Base-by-base conservation (phyloP, 495 filamentous ascomycete species). In the Hypoxylon perforatum region DNA sequence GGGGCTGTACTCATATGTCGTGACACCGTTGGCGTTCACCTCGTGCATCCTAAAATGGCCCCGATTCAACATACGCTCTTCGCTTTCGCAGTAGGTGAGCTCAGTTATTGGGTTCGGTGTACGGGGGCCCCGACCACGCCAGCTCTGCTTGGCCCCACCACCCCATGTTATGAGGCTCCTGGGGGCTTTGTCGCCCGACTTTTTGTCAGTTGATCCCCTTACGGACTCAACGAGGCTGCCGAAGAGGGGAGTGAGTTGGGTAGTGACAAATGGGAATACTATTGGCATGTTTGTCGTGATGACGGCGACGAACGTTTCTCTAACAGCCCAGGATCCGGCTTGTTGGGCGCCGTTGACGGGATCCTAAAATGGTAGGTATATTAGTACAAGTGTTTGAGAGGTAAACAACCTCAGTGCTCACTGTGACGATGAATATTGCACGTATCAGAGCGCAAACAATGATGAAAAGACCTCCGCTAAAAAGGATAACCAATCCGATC, bases 261-360 rank as follows among this genome's bases (percentile, higher is more conserved):
- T 59, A 9, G 72, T 73, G 38, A 84, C 48, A 4, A 85, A 68
- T 12, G 83, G 81, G 65, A 82, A 80, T 14, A 85, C 69, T 77
- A 85, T 83, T 7, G 84, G 84, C 0, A 85, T 69, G 55, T 85
- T 85, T 45, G 81, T 82, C 1, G 81, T 85, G 23, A 85, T 73
- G 0, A 85, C 77, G 28, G 82, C 81, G 18, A 84, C 83, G 57
- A 86, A 85, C 1, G 82, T 80, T 61, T 85, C 84, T 21, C 84
- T 76, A 0, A 79, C 79, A 4, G 81, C 83, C 84, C 84, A 86
- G 42, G 77, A 77, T 1, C 78, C 78, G 7, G 79, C 80, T 9
- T 80, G 70, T 45, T 82, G 67, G 7, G 81, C 82, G 45, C 83
- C 84, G 44, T 82, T 76, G 39, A 76, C 51, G 0, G 80, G 80